Evolutionary conservation across 73 alveolate species (phyloP).

Genomic region (Paramecium sonneborni): DNA sequence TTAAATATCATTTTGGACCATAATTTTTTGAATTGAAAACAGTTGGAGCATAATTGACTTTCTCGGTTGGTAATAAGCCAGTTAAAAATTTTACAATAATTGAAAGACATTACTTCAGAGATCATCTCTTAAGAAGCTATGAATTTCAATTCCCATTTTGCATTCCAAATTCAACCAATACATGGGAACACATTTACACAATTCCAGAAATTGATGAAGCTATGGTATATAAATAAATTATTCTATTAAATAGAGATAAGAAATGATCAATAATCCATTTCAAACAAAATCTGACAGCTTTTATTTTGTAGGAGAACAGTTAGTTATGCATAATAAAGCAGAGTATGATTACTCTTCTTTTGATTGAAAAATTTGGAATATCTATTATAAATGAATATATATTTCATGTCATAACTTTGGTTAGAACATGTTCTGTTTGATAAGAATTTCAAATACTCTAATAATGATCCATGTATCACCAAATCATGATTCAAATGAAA

Average conservation of each 20-base stretch:
- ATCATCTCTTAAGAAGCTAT: slow-evolving; percentile 76
- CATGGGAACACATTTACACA: slow-evolving; percentile 96
- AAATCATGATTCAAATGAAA: neutral
- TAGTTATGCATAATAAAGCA: slow-evolving; percentile 96
- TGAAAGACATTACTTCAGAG: slow-evolving; percentile 96
- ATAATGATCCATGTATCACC: neutral
- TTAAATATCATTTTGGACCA: slow-evolving; percentile 93
- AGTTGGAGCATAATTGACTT: slow-evolving; percentile 82
- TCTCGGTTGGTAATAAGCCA: slow-evolving; percentile 80
- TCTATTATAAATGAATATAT: neutral
- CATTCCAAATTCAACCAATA: slow-evolving; percentile 94
- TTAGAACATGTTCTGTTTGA: neutral
- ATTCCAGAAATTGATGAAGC: slow-evolving; percentile 85
- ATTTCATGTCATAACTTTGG: neutral
- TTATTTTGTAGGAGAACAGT: slow-evolving; percentile 93
- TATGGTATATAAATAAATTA: neutral
- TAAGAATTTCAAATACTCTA: neutral
- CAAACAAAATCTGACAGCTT: slow-evolving; percentile 96
- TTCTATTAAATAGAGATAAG: slow-evolving; percentile 60
- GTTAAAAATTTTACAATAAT: slow-evolving; percentile 90
- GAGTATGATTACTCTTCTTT: slow-evolving; percentile 88
- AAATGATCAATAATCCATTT: slow-evolving; percentile 92
- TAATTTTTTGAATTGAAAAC: slow-evolving; percentile 83
- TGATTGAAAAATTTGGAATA: slow-evolving; percentile 11
- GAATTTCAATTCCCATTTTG: slow-evolving; percentile 93